Conservation (phyloP, 768 basidiomycete species). For the Hericium rajendrae region DNA sequence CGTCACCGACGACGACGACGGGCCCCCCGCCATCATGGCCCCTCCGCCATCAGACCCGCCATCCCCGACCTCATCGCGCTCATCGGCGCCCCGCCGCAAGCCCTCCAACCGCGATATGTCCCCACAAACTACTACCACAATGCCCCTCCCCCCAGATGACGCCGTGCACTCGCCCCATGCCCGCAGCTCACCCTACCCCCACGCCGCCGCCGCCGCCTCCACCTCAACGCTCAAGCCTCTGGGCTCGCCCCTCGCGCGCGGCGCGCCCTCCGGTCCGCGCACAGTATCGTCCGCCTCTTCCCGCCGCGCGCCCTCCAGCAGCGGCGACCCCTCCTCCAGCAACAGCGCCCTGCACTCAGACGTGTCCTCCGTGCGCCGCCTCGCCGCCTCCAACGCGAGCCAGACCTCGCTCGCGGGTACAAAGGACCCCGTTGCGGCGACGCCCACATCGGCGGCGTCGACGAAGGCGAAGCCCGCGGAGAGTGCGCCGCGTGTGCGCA, state of each 20-base stretch:
- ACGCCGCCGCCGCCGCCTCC: neutral
- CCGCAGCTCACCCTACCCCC: neutral
- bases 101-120: neutral
- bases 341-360: constrained; percentile 2
- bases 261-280: neutral
- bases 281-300: neutral
- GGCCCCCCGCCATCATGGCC: too few species aligned
- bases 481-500: constrained; percentile 30
- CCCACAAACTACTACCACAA: neutral
- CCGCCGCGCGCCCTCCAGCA: constrained; percentile 3
- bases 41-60: neutral
- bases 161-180: neutral
- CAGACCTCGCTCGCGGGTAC: constrained; percentile 11
- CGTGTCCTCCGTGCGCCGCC: constrained; percentile 4
- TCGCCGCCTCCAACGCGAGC: constrained; percentile 8
- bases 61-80: neutral
- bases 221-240: neutral
- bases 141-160: neutral
- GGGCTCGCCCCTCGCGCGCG: neutral
- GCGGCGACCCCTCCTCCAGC: constrained; percentile 3
- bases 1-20: neutral
- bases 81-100: neutral
- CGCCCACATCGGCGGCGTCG: neutral
- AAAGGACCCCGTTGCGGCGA: constrained; percentile 16
- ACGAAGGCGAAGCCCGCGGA: neutral